Evolutionary conservation across 2,329 filamentous ascomycete genomes (phyloP).

Genomic region (Curvularia hawaiiensis): DNA sequence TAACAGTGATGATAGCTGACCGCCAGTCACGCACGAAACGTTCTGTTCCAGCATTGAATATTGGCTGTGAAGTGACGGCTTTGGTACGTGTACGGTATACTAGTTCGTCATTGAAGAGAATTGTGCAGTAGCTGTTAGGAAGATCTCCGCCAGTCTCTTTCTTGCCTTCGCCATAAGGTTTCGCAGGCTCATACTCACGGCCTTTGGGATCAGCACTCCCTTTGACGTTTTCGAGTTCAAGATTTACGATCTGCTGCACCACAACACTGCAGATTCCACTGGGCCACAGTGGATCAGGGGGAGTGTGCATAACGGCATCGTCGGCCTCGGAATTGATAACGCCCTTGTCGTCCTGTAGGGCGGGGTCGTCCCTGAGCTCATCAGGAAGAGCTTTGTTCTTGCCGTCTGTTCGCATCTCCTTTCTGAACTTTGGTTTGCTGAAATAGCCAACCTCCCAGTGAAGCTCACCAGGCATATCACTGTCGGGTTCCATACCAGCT

Average conservation of each 20-base stretch:
- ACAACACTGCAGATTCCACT: conserved; percentile 86
- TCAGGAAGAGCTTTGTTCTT: conserved; percentile 79
- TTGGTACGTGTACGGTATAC: conserved; percentile 95
- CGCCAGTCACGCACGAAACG: conserved; percentile 93
- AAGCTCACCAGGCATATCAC: conserved; percentile 88
- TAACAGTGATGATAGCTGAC: conserved; percentile 82
- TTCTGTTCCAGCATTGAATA: conserved; percentile 96
- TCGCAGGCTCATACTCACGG: conserved; percentile 86
- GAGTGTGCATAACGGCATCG: conserved; percentile 85
- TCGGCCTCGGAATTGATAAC: conserved; percentile 73
- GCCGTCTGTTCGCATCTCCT: conserved; percentile 83
- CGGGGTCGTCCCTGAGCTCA: conserved; percentile 72
- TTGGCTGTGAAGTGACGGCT: conserved; percentile 90
- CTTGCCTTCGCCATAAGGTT: conserved; percentile 80
- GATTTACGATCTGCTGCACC: conserved; percentile 92
- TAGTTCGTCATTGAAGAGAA: conserved; percentile 85
- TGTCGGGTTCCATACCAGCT: conserved; percentile 80
- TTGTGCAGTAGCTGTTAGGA: conserved; percentile 92
- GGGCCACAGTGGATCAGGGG: conserved; percentile 95
- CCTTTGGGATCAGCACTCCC: conserved; percentile 81
- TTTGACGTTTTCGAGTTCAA: conserved; percentile 90
- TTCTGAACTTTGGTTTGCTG: conserved; percentile 84
- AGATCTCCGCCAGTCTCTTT: conserved; percentile 81
- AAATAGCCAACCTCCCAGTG: conserved; percentile 98
- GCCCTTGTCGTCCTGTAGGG: conserved; percentile 88